phyloP scores from a whole-genome alignment of 805 yeast species.

The Torulaspora delbrueckii region DNA sequence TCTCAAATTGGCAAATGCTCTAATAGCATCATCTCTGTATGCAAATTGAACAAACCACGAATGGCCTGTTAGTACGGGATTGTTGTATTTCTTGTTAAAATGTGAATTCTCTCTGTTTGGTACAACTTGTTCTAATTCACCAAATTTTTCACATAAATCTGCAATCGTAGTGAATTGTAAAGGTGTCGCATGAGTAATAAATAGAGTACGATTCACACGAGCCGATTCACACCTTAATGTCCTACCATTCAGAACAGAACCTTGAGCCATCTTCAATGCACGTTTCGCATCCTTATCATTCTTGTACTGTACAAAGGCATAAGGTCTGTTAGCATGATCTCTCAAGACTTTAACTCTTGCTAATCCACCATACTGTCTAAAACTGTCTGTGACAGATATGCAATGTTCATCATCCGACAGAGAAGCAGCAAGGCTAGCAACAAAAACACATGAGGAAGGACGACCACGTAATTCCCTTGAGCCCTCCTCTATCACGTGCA shows the following conservation, averaged over 20 bases:
- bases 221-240: slow-evolving; percentile 85
- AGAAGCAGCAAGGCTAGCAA: slow-evolving; percentile 69
- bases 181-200: slow-evolving; percentile 39
- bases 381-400: slow-evolving; percentile 62
- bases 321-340: slow-evolving; percentile 78
- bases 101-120: slow-evolving; percentile 36
- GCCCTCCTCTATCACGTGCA: background rate
- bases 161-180: slow-evolving; percentile 36
- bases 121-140: slow-evolving; percentile 69
- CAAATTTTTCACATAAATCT: slow-evolving; percentile 47
- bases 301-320: slow-evolving; percentile 85
- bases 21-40: slow-evolving; percentile 80
- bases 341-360: slow-evolving; percentile 75
- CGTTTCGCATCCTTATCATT: slow-evolving; percentile 61
- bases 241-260: slow-evolving; percentile 65
- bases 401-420: slow-evolving; percentile 68
- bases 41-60: slow-evolving; percentile 76
- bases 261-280: slow-evolving; percentile 68
- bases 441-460: slow-evolving; percentile 86
- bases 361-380: slow-evolving; percentile 65
- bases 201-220: slow-evolving; percentile 81
- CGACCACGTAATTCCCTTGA: slow-evolving; percentile 43
- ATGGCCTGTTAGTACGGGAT: slow-evolving; percentile 26
- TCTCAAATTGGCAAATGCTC: slow-evolving; percentile 70
- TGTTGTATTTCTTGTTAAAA: slow-evolving; percentile 17